phyloP scores from a whole-genome alignment of 176 grass and related monocot species.

The Zoysia japonica region DNA sequence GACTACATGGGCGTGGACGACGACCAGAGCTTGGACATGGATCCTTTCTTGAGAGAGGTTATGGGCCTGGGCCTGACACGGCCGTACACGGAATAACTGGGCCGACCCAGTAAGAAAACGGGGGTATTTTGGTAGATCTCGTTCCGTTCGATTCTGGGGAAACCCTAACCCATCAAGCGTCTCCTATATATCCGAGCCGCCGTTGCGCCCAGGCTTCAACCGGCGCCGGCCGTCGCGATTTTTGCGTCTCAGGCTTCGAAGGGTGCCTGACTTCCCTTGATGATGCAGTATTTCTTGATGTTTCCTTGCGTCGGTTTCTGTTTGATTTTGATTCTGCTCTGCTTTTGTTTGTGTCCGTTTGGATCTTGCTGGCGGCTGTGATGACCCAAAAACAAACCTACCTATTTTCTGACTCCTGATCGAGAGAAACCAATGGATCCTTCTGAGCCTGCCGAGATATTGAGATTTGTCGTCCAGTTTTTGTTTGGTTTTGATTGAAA shows the following conservation, averaged over 20 bases:
- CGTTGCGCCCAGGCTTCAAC: not conserved
- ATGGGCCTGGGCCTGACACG: too few species aligned
- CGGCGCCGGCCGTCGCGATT: too few species aligned
- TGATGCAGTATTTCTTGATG: not conserved
- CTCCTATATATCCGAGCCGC: conserved; percentile 24
- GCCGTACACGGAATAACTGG: too few species aligned
- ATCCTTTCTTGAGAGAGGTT: too few species aligned
- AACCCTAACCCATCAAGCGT: conserved; percentile 35
- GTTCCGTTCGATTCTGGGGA: not conserved
- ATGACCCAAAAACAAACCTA: conserved; percentile 62
- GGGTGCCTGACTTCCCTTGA: too few species aligned
- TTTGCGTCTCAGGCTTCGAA: not conserved
- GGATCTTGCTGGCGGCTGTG: conserved; percentile 41
- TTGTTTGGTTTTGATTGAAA: not conserved
- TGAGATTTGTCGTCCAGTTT: not conserved
- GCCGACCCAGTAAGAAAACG: not conserved
- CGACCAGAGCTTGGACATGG: conserved; percentile 39
- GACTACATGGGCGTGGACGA: conserved; percentile 6
- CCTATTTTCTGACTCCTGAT: conserved; percentile 75
- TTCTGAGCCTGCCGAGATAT: conserved; percentile 54
- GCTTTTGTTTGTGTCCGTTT: not conserved
- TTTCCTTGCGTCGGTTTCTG: not conserved
- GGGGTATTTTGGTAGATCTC: conserved; percentile 6
- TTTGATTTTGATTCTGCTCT: not conserved
- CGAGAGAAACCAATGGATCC: conserved; percentile 54